Percentiles rank a stretch among this genome's conserved stretches.
phyloP scores from a whole-genome alignment of 1,139 yeast genomes.

The Lizanozyma gosingica region DNA sequence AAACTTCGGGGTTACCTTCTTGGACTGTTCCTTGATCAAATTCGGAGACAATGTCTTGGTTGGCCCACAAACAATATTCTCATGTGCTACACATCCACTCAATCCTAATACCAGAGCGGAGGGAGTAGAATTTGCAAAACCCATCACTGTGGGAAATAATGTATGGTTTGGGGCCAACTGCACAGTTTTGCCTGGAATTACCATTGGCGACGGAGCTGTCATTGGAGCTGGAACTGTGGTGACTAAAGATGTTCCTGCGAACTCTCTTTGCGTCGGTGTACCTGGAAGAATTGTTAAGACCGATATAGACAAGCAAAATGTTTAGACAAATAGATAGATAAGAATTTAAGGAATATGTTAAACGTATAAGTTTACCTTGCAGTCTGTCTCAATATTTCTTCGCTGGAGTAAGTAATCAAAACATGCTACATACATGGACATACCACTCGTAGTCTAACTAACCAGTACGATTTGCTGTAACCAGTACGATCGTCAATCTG shows the following conservation, averaged over 20 bases:
- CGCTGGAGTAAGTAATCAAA: too few species aligned
- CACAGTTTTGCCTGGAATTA: conserved; percentile 55
- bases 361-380: too few species aligned
- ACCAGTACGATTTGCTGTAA: too few species aligned
- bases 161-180: conserved; percentile 61
- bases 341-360: too few species aligned
- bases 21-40: conserved; percentile 54
- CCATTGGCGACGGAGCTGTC: conserved; percentile 53
- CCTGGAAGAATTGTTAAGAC: conserved; percentile 46
- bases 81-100: conserved; percentile 57
- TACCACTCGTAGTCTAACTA: too few species aligned
- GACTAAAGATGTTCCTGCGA: conserved; percentile 42
- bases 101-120: conserved; percentile 37
- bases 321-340: too few species aligned
- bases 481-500: too few species aligned
- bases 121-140: conserved; percentile 42
- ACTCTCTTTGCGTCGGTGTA: conserved; percentile 47
- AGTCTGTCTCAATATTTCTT: too few species aligned
- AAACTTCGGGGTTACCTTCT: conserved; percentile 45
- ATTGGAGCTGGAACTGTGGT: conserved; percentile 66
- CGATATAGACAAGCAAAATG: neutral
- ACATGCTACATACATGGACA: too few species aligned
- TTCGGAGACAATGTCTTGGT: conserved; percentile 52
- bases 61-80: conserved; percentile 56
- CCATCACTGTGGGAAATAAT: conserved; percentile 50